Evolutionary conservation across 2,329 filamentous ascomycete species (phyloP).

Genomic region (Trichoderma hamatum): DNA sequence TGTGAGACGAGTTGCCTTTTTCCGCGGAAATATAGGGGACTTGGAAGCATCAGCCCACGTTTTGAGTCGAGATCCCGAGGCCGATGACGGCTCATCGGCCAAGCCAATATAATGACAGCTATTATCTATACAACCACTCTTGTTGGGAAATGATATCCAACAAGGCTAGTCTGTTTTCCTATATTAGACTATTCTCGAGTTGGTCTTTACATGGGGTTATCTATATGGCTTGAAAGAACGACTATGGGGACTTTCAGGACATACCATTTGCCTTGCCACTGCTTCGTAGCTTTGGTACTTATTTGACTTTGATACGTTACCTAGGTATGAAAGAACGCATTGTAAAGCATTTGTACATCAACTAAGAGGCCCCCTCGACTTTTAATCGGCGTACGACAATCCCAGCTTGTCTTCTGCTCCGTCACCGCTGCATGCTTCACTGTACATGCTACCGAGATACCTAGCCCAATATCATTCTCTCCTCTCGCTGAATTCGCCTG

Average conservation of each 20-base stretch:
- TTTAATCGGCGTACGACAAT: not conserved
- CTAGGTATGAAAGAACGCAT: not conserved
- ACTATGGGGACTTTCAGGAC: too few relatives aligned
- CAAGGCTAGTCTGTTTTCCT: not conserved
- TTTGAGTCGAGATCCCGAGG: not conserved
- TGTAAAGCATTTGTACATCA: not conserved
- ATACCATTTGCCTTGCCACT: not conserved
- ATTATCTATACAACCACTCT: not conserved
- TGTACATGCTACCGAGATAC: not conserved
- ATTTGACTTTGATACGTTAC: too few relatives aligned
- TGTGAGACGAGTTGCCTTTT: not conserved
- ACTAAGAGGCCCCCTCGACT: not conserved
- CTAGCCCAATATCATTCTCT: not conserved
- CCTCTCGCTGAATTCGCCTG: not conserved
- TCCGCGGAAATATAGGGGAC: slow-evolving; percentile 3
- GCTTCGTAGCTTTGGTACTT: not conserved
- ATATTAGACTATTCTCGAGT: not conserved
- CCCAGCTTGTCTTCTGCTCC: not conserved
- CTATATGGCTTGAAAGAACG: not conserved
- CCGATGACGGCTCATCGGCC: not conserved
- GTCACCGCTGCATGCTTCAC: not conserved
- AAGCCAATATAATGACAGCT: not conserved
- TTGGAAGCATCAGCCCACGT: not conserved
- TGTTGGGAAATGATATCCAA: not conserved
- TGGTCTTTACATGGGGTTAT: not conserved